Base-by-base conservation (phyloP, 1,139 yeast genomes). In the Lodderomyces pseudojiufengensis region DNA sequence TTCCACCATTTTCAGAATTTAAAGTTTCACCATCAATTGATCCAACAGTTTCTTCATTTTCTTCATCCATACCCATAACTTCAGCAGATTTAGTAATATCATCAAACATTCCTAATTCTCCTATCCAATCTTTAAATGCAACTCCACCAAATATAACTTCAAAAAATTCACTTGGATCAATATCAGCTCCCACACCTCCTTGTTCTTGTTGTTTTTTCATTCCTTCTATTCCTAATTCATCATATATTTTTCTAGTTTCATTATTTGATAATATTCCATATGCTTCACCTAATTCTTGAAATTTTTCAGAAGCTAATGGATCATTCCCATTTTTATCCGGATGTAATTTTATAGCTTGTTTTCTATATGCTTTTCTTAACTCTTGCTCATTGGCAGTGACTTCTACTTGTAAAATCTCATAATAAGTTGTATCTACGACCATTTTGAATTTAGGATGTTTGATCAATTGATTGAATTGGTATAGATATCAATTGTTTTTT, bases 261-360 rank as follows among this genome's bases (percentile, higher is more conserved):
- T 56, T 42, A 46, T 69, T 61, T 41, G 56, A 66, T 32, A 69
- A 60, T 5, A 69, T 51, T 8, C 71, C 73, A 42, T 69, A 69
- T 1, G 75, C 75, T 48, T 69, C 74, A 2, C 73, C 84, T 44
- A 87, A 76, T 60, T 88, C 96, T 68, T 90, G 94, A 48, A 80
- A 80, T 51, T 69, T 73, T 12, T 70, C 63, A 31, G 90, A 90
- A 4, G 97, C 96, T 21, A 67, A 65, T 5, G 92, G 90, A 51
- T 83, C 85, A 49, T 82, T 78, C 7, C 97, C 97, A 52, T 92
- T 88, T 65, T 92, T 94, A 59, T 92, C 98, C 0, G 98, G 98
- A 59, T 94, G 98, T 44, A 88, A 83, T 40, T 65, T 70, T 56
- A 92, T 81, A 7, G 97, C 97, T 54, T 82, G 80, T 59, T 83